A percentile compares a stretch with the other conserved stretches of the same genome.
These are phyloP conservation scores for Cryptosporidium baileyi DNA, from an alignment of 169 alveolate genomes.

Conservation along the genomic window DNA sequence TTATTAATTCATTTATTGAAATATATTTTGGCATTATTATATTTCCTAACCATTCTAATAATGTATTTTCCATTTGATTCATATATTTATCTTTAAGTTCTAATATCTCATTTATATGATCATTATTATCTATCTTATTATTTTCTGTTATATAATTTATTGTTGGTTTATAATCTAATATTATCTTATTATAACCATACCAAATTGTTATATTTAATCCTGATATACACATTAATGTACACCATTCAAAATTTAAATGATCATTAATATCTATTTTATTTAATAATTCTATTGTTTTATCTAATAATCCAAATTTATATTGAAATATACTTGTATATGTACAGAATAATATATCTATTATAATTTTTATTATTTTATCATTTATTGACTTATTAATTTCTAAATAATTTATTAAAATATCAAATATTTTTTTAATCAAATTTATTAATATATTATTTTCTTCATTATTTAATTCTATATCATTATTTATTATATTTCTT, in stretches of 20 bases:
- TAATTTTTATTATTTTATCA: not conserved
- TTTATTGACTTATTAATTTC: not conserved
- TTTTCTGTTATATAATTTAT: slow-evolving; percentile 47
- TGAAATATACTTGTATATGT: slow-evolving; percentile 1
- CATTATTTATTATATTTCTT: not conserved
- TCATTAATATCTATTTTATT: not conserved
- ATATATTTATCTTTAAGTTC: slow-evolving; percentile 8
- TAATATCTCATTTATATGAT: not conserved
- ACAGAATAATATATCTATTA: not conserved
- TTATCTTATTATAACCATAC: slow-evolving; percentile 28
- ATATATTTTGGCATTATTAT: not conserved
- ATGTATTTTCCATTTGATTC: slow-evolving; percentile 53
- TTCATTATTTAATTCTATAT: not conserved
- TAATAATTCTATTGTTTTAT: not conserved
- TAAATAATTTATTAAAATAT: not conserved
- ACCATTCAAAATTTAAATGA: not conserved
- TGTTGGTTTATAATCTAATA: slow-evolving; percentile 25
- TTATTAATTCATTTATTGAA: not conserved
- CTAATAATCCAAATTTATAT: not conserved
- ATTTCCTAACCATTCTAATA: slow-evolving; percentile 49
- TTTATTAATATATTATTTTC: not conserved
- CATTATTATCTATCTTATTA: not conserved
- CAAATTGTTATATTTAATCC: slow-evolving; percentile 38
- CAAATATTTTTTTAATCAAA: not conserved
- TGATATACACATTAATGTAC: not conserved